Conservation (phyloP, 1,139 yeast genomes). For the Protomyces gravidus region DNA sequence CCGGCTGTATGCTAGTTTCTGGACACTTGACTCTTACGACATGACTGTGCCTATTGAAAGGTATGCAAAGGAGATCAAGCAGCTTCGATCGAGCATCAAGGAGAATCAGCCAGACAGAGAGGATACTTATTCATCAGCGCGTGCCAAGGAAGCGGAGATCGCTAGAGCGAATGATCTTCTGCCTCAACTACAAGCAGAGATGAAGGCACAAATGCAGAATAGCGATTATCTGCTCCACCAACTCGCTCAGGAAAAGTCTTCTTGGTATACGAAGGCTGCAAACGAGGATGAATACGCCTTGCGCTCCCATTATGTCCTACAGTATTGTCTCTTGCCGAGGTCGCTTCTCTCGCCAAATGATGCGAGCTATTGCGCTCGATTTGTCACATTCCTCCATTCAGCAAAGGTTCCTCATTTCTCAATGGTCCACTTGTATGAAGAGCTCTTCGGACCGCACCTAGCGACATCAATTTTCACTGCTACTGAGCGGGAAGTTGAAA, state of each 20-base stretch:
- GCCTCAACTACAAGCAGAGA: conserved; percentile 34
- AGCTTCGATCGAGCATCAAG: background rate
- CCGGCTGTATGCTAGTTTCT: conserved; percentile 58
- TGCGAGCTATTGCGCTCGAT: conserved; percentile 66
- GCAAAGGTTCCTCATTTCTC: conserved; percentile 48
- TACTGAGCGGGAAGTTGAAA: conserved; percentile 76
- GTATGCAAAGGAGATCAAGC: conserved; percentile 49
- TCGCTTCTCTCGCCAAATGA: conserved; percentile 76
- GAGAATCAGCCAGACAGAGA: background rate
- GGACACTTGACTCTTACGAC: conserved; percentile 75
- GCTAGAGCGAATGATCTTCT: background rate
- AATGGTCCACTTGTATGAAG: conserved; percentile 47
- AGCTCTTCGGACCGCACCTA: conserved; percentile 50
- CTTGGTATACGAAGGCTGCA: background rate
- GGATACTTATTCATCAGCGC: background rate
- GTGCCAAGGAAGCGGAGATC: background rate
- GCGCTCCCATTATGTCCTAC: conserved; percentile 45
- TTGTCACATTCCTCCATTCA: conserved; percentile 52
- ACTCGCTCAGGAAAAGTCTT: conserved; percentile 39
- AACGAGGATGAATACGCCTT: background rate
- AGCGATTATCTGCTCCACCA: conserved; percentile 39
- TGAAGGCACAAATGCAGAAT: conserved; percentile 41
- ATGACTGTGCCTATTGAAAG: conserved; percentile 53
- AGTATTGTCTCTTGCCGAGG: conserved; percentile 70
- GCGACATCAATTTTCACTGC: conserved; percentile 63